phyloP scores from a whole-genome alignment of 352 stramenopile species.

The Phytophthora megakarya region DNA sequence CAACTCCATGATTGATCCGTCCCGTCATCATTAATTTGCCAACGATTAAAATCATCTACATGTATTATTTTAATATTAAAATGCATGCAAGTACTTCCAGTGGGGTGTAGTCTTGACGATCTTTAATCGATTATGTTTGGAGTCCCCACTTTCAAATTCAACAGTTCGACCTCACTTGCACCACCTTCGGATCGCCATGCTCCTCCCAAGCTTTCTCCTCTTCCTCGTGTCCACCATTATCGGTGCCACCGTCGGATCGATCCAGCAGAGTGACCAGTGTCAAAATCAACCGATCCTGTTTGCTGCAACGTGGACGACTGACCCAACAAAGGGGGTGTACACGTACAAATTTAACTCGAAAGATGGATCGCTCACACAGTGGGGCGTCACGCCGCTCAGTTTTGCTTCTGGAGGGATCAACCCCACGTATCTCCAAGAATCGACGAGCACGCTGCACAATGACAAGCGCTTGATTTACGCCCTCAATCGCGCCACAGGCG shows the following conservation, averaged over 20 bases:
- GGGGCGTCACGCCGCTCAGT: constrained; percentile 37
- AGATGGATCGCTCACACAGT: constrained; percentile 36
- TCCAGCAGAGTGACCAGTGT: neutral
- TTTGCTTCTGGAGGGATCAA: constrained; percentile 39
- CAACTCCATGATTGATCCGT: neutral
- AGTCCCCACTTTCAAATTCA: neutral
- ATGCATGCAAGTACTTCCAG: neutral
- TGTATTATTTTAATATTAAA: too few species aligned
- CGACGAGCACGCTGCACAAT: constrained; percentile 12
- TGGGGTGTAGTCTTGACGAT: neutral
- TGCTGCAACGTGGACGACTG: constrained; percentile 54
- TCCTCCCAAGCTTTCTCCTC: neutral
- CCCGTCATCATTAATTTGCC: neutral
- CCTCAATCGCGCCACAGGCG: constrained; percentile 38
- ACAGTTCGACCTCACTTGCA: neutral
- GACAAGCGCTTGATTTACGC: constrained; percentile 44
- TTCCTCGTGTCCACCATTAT: neutral
- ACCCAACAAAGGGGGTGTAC: constrained; percentile 51
- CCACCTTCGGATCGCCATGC: too few species aligned
- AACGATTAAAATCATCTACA: neutral
- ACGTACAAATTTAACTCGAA: constrained; percentile 45
- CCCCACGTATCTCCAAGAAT: constrained; percentile 54
- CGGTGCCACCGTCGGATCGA: neutral
- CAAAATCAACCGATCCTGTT: constrained; percentile 33
- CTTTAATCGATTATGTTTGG: neutral